phyloP scores from a whole-genome alignment of 2,329 filamentous ascomycete species.

The Diaporthe destruens region DNA sequence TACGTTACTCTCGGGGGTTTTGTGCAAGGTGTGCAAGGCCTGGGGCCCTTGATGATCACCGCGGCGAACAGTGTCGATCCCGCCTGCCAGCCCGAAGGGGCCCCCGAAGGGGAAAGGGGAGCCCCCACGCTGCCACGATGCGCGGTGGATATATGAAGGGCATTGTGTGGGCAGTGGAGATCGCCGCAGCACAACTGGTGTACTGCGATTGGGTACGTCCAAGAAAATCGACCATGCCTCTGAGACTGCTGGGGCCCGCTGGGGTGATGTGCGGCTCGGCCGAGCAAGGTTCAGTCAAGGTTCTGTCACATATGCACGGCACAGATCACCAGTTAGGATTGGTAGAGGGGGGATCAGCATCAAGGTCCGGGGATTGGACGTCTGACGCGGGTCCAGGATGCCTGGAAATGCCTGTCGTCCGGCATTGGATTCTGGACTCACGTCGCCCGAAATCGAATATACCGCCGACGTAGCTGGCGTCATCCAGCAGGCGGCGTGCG shows the following conservation, averaged over 20 bases:
- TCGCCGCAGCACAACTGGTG: not conserved
- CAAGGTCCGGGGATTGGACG: constrained; percentile 10
- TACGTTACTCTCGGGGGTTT: not conserved
- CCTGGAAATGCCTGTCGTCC: constrained; percentile 16
- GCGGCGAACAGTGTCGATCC: constrained; percentile 15
- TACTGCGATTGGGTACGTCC: constrained; percentile 4
- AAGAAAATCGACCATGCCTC: not conserved
- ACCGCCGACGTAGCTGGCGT: constrained; percentile 20
- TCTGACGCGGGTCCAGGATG: constrained; percentile 24
- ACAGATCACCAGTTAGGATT: constrained; percentile 23
- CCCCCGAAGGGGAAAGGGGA: not conserved
- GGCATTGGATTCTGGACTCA: not conserved
- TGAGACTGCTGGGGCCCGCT: constrained; percentile 20
- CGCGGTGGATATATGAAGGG: not conserved
- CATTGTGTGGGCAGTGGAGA: constrained; percentile 1
- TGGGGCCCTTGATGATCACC: constrained; percentile 8
- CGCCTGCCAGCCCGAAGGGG: not conserved
- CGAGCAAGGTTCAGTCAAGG: not conserved
- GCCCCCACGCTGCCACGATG: constrained; percentile 3
- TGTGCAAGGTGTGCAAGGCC: not conserved
- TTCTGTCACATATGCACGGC: constrained; percentile 21
- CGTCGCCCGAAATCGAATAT: constrained; percentile 11
- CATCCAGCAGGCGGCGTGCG: constrained; percentile 11
- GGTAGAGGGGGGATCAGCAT: constrained; percentile 7
- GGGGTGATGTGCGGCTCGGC: constrained; percentile 14